Conservation (phyloP, 192 early-diverging fungal genomes). For the Linnemannia elongata region DNA sequence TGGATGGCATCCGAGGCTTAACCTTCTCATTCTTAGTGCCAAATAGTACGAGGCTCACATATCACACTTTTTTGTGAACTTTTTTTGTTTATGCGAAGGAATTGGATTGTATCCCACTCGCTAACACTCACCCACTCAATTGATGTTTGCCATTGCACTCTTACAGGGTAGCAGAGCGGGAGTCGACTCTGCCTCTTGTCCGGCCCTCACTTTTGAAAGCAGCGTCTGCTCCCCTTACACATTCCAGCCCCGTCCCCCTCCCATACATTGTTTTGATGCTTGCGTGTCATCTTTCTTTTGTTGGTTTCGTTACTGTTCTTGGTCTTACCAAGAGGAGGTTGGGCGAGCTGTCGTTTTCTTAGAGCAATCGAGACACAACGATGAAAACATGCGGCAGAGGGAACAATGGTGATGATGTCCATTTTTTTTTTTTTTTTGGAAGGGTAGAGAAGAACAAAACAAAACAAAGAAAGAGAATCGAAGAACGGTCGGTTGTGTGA, state of each 20-base stretch:
- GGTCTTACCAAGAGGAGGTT: background rate
- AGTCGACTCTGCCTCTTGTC: background rate
- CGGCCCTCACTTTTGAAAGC: background rate
- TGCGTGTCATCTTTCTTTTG: background rate
- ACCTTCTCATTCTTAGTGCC: background rate
- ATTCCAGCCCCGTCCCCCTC: background rate
- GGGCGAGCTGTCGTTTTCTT: background rate
- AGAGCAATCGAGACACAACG: constrained; percentile 2
- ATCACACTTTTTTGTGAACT: background rate
- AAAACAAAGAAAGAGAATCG: background rate
- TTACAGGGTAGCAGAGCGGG: background rate
- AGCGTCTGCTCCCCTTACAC: background rate
- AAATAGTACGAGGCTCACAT: background rate
- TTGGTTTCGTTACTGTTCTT: background rate
- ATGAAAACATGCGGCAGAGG: background rate
- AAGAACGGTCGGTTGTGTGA: background rate
- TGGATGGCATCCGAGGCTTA: background rate
- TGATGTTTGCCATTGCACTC: too few species aligned
- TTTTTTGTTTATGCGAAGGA: background rate
- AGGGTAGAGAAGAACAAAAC: background rate
- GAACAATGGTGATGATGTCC: background rate
- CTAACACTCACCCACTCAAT: background rate
- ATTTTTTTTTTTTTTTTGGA: background rate
- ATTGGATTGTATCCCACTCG: background rate
- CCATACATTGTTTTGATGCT: background rate